Evolutionary conservation across 768 basidiomycete species (phyloP).

Genomic region (Sarcodon sp.): DNA sequence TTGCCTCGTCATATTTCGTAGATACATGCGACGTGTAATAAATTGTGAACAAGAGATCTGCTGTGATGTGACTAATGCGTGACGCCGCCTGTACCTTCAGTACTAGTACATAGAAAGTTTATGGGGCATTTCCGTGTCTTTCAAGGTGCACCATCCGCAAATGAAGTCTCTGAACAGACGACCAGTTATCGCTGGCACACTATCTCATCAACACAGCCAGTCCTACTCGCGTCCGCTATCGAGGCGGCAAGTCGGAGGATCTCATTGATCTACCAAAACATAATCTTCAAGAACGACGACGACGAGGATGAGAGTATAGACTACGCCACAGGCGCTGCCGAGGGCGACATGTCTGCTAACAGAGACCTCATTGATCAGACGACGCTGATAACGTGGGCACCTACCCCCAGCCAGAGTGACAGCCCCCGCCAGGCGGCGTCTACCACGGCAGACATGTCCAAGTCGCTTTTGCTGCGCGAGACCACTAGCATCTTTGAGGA

Average conservation of each 20-base stretch:
- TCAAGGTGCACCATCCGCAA: slow-evolving; percentile 27
- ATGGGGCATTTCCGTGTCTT: slow-evolving; percentile 36
- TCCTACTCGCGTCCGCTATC: slow-evolving; percentile 10
- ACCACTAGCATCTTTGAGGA: slow-evolving; percentile 15
- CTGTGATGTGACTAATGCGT: background rate
- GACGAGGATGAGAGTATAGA: slow-evolving; percentile 19
- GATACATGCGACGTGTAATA: background rate
- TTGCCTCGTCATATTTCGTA: background rate
- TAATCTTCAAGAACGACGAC: slow-evolving; percentile 44
- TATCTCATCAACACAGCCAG: slow-evolving; percentile 16
- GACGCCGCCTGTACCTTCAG: slow-evolving; percentile 8
- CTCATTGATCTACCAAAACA: slow-evolving; percentile 56
- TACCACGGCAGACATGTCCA: slow-evolving; percentile 7
- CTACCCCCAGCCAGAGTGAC: slow-evolving; percentile 20
- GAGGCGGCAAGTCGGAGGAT: slow-evolving; percentile 60
- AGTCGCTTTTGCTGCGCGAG: slow-evolving; percentile 5
- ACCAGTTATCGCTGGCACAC: slow-evolving; percentile 33
- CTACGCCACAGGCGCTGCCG: slow-evolving; percentile 8
- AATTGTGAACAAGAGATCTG: background rate
- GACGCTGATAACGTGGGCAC: slow-evolving; percentile 46
- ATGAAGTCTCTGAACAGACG: slow-evolving; percentile 23
- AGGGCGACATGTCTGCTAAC: slow-evolving; percentile 1
- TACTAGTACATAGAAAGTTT: background rate
- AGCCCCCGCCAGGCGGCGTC: slow-evolving; percentile 1
- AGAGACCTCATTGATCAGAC: slow-evolving; percentile 23